phyloP scores from a whole-genome alignment of 2,329 filamentous ascomycete species.

The Fusarium avenaceum region DNA sequence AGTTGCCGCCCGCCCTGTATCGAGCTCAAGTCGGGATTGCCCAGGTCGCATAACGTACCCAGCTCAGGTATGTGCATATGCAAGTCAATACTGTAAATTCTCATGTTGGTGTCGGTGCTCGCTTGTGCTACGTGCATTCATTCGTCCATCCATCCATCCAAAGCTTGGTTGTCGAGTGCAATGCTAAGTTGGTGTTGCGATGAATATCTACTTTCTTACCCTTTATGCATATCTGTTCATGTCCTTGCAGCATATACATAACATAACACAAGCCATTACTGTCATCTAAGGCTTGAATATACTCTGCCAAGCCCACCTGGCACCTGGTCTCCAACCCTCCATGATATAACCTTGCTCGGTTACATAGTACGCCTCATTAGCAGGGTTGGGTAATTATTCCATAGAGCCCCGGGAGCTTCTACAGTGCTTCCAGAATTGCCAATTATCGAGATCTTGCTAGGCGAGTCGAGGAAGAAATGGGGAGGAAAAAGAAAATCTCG shows the following conservation, averaged over 20 bases:
- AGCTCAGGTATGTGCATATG: slow-evolving; percentile 14
- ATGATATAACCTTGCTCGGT: slow-evolving; percentile 37
- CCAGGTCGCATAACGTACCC: slow-evolving; percentile 19
- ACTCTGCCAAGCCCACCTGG: slow-evolving; percentile 29
- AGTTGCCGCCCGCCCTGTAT: slow-evolving; percentile 32
- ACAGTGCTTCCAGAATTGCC: slow-evolving; percentile 38
- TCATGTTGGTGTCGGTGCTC: neutral
- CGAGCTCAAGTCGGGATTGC: slow-evolving; percentile 33
- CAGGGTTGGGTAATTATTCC: slow-evolving; percentile 32
- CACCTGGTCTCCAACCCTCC: slow-evolving; percentile 1
- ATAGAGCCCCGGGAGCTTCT: slow-evolving; percentile 28
- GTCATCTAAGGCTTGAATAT: slow-evolving; percentile 15
- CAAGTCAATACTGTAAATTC: neutral
- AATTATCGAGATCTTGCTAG: slow-evolving; percentile 23
- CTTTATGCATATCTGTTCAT: slow-evolving; percentile 11
- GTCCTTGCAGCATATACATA: slow-evolving; percentile 9
- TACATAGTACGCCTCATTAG: slow-evolving; percentile 31
- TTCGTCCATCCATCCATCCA: neutral
- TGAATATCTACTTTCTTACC: neutral
- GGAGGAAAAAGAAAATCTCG: slow-evolving; percentile 29
- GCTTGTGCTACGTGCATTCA: slow-evolving; percentile 3
- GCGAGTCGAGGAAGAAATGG: slow-evolving; percentile 27
- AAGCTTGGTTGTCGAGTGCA: neutral
- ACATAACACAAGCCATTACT: neutral
- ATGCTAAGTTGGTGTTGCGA: neutral